Base-by-base conservation (phyloP, 1,139 yeast genomes). In the Pneumocystis jirovecii region DNA sequence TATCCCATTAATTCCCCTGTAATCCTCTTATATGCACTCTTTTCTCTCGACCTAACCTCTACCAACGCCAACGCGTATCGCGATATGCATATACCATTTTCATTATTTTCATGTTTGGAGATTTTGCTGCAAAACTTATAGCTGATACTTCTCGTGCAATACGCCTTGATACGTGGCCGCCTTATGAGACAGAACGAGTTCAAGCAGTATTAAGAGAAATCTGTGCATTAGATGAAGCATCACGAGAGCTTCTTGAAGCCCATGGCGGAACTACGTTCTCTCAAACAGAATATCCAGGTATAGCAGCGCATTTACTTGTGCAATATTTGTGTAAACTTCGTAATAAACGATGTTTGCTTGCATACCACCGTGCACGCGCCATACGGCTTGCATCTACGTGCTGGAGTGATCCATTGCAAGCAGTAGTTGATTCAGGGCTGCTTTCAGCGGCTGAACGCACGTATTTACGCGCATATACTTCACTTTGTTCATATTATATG, bases 261-360 rank as follows among this genome's bases (percentile, higher is more conserved):
- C 40, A 63, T 42, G 65, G 68, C 40, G 81, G 82, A 68, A 78
- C 83, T 59, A 80, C 81, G 66, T 84, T 84, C 68, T 68, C 71
- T 44, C 69, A 68, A 8, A 71, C 74, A 15, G 74, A 73, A 59
- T 74, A 75, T 64, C 69, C 78, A 10, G 71, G 71, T 34, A 71
- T 73, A 10, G 72, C 77, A n/a, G 87, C 95, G 69, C 91, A 88
- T 67, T 75, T 86, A 62, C 87, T 90, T 72, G 93, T 91, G 1
- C 84, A 89, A n/a, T 87, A 85, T 70, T 76, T 89, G 61, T 85
- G 89, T 60, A 85, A 90, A 85, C 81, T 93, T 67, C 78, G 97
- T 65, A 90, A 93, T 75, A 93, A 93, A 74, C 78, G 98, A 66
- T 90, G 97, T 73, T 74, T 93, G 50, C 74, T 93, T 68, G 97